Evolutionary conservation across 2,329 filamentous ascomycete genomes (phyloP), one percentile per base, ranked within the genome.

Genomic region (Microsporum ferrugineum): DNA sequence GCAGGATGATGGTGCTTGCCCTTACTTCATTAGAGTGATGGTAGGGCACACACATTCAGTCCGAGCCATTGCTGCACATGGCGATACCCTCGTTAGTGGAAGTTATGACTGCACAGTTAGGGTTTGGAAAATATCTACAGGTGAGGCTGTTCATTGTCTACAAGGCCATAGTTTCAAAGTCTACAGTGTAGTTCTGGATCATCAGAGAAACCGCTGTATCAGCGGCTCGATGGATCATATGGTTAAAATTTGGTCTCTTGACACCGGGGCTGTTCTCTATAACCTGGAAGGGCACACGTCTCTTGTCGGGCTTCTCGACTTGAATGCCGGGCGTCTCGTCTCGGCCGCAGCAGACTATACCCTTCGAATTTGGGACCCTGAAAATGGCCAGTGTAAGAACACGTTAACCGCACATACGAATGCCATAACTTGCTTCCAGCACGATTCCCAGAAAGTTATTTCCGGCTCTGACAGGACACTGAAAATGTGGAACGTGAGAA

Each of bases 401-500:
- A 92, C 88, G 8, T 79, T 99, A 62, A 92, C 88, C 67, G 94
- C 94, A 0, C 94, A 99, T 70, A 97, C 92, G 0, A 94, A 92
- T 39, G 94, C 94, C 27, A 99, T 99, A 65, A 99, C 94, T 3
- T 99, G 94, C 74, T 99, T 99, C 75, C 94, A 99, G 74, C 94
- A 99, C 68, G 94, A 99, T 71, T 90, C 88, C 0, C 88, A 91
- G 66, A 99, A 99, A 72, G 91, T 99, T 38, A 96, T 99, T 61
- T 95, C 89, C 45, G 94, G 94, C 60, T 96, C 90, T 62, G 94
- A 99, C 73, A 86, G 92, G 69, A 96, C 90, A 2, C 80, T 99
- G 65, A 99, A 99, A 79, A 95, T 99, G 89, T 99, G 94, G 94
- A 90, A 99, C 70, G 88, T 96, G 57, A 84, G 86, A 68, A 95